Evolutionary conservation across 2,329 filamentous ascomycete genomes (phyloP), one percentile per base, ranked within the genome.

Genomic region (Xylaria sp.): DNA sequence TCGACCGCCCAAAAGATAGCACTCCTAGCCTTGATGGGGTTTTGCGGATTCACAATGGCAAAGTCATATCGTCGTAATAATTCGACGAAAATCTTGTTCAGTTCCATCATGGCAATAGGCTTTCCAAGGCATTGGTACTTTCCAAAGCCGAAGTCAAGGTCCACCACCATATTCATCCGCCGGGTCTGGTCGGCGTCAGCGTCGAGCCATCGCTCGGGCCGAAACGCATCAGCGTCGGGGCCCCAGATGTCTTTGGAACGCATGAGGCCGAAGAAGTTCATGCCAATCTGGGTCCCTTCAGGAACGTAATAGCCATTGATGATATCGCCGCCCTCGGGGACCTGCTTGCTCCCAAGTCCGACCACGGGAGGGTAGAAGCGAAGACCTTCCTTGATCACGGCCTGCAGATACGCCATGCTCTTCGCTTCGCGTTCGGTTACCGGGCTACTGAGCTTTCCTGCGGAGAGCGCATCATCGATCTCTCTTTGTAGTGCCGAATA

Each of bases 161-260:
- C 82, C 18, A 81, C 71, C 0, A 78, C 79, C 8, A 71, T 70
- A 50, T 80, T 75, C 75, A 81, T 82, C 25, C 73, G 72, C 28
- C 67, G 75, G 41, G 76, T 73, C 41, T 76, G 73, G 0, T 74
- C 76, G 0, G 65, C 67, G 18, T 79, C 76, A 2, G 75, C 76
- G 67, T 82, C 77, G 18, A 85, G 69, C 82, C 84, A 85, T 48
- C 84, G 74, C 61, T 83, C 82, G 0, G 83, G 84, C 12, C 81
- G 75, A 72, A 82, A 86, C 1, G 80, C 63, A 31, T 77, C 73
- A 12, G 74, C 75, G 31, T 78, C 77, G 3, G 66, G 39, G 15
- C 77, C 81, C 72, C 68, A 82, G 70, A 56, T 80, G 74, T 73
- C 82, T 77, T 54, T 77, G 60, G 79, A 74, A 8, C 79, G 78